Evolutionary conservation across 2,329 filamentous ascomycete genomes (phyloP), one percentile per base, ranked within the genome.

Genomic region (Stagonosporopsis tanaceti): DNA sequence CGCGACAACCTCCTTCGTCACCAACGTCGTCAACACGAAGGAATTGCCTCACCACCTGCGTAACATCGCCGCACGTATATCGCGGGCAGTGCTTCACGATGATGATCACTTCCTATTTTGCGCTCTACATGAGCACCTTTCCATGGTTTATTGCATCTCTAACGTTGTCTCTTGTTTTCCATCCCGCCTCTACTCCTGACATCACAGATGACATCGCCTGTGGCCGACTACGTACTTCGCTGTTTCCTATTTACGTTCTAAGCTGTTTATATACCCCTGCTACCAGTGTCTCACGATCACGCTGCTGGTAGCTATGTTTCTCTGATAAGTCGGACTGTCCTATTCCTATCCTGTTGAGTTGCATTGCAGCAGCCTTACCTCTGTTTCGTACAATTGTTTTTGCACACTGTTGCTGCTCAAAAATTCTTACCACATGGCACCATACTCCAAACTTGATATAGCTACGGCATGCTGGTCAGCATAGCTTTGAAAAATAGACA

Each of bases 1-100:
- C 70, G 64, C 27, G 74, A 76, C 53, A 76, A 76, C 37, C 63
- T 75, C 20, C 59, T 68, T 15, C 70, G 74, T 24, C 74, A 76
- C 53, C 65, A 68, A 40, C 68, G 72, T 34, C 72, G 62, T 15
- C 64, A 71, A 47, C 74, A 76, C 47, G 48, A 53, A 20, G 44
- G 48, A 12, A 27, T 50, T 48, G 48, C 54, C 11, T 57, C 54
- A 1, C 54, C 54, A 15, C 24, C 30, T 22, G 47, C 48, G 12
- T 47, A 57, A 38, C 15, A 6, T 37, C 34, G 4, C 8, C 6
- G 15, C n/a, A 14, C n/a, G 12, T n/a, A n/a, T 34, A n/a, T 7
- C n/a, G 25, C 15, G 14, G 14, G 7, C 7, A 25, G 20, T 12
- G 11, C 37, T 17, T 39, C 37, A 22, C 37, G 11, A 35, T 35